Conservation (phyloP, 495 filamentous ascomycete species). For the Aspergillus asperescens region DNA sequence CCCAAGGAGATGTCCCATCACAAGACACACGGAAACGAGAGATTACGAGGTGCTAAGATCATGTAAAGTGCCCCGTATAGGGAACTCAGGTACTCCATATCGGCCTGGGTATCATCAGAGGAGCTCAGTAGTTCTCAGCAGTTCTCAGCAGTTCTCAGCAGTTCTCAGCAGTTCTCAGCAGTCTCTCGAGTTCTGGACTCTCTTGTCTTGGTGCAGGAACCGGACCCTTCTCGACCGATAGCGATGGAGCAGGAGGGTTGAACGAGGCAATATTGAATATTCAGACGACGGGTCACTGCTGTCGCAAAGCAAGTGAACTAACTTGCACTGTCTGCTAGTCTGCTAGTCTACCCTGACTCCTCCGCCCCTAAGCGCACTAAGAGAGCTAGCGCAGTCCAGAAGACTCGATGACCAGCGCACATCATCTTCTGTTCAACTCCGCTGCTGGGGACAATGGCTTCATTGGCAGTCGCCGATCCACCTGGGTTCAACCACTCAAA, state of each 20-base stretch:
- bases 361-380: background rate
- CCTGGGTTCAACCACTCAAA: conserved; percentile 22
- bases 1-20: background rate
- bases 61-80: background rate
- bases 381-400: conserved; percentile 10
- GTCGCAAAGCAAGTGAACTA: conserved; percentile 1
- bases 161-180: too few relatives aligned
- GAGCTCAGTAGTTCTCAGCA: too few relatives aligned
- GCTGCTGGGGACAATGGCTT: conserved; percentile 22
- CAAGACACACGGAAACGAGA: background rate
- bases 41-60: background rate
- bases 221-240: background rate
- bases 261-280: conserved; percentile 2
- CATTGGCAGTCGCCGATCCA: conserved; percentile 18
- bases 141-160: too few relatives aligned
- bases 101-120: too few relatives aligned
- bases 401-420: conserved; percentile 23
- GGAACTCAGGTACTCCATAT: too few relatives aligned
- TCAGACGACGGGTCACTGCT: background rate
- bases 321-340: background rate
- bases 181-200: too few relatives aligned
- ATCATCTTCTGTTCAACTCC: conserved; percentile 20
- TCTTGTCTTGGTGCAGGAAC: background rate
- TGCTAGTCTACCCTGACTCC: background rate
- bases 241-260: background rate